Conservation (phyloP, 2,329 filamentous ascomycete species). For the Corynespora cassiicola region DNA sequence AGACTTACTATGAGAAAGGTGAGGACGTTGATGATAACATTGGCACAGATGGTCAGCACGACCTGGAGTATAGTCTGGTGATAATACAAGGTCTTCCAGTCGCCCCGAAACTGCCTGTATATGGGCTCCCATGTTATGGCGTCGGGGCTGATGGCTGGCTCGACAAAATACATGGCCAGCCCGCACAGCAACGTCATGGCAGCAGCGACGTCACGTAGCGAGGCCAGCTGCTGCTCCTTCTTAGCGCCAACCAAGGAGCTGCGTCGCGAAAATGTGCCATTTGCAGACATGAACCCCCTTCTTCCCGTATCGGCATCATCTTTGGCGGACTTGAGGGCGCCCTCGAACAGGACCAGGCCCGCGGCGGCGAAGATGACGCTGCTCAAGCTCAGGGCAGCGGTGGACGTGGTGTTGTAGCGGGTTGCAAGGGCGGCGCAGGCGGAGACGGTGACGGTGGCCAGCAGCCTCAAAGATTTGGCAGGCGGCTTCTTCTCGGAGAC, state of each 20-base stretch:
- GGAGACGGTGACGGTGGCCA: conserved; percentile 43
- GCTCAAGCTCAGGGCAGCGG: conserved; percentile 49
- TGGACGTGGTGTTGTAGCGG: conserved; percentile 39
- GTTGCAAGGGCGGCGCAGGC: conserved; percentile 44
- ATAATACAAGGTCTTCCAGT: conserved; percentile 37
- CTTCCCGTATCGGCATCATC: conserved; percentile 30
- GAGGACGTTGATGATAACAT: conserved; percentile 31
- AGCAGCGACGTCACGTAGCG: conserved; percentile 36
- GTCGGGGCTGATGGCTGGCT: conserved; percentile 30
- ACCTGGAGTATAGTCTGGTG: conserved; percentile 31
- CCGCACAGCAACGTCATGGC: conserved; percentile 34
- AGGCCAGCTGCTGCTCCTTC: conserved; percentile 30
- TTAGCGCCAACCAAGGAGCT: conserved; percentile 26
- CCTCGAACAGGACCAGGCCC: conserved; percentile 50
- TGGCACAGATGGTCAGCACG: conserved; percentile 33
- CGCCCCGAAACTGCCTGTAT: conserved; percentile 24
- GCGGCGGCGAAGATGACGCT: conserved; percentile 48
- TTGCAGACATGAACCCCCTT: conserved; percentile 42
- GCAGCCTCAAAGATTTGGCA: conserved; percentile 30
- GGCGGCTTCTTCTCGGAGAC: conserved; percentile 20
- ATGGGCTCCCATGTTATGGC: conserved; percentile 35
- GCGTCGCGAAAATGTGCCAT: conserved; percentile 37
- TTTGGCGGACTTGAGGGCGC: conserved; percentile 31
- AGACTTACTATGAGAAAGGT: conserved; percentile 39
- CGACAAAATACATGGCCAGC: conserved; percentile 32